Conservation (phyloP, 2,329 filamentous ascomycete genomes). For the Cytospora piceae region DNA sequence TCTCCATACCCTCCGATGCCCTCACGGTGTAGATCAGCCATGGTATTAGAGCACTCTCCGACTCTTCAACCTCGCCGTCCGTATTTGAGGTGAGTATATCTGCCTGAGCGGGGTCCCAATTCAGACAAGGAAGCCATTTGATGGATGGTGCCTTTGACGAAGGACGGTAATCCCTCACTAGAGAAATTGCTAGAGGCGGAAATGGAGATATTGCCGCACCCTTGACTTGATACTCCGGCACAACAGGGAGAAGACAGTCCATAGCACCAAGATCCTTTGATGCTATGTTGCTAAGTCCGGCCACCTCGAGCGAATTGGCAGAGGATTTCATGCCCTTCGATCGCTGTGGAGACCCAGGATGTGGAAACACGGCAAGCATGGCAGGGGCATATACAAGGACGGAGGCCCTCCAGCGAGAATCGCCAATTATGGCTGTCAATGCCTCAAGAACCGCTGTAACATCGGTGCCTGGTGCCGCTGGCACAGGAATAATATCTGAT, state of each 20-base stretch:
- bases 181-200: slow-evolving; percentile 55
- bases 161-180: slow-evolving; percentile 43
- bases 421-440: slow-evolving; percentile 73
- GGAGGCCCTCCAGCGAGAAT: slow-evolving; percentile 78
- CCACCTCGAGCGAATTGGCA: slow-evolving; percentile 58
- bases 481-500: slow-evolving; percentile 60
- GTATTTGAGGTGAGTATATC: slow-evolving; percentile 36
- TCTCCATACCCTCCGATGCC: slow-evolving; percentile 58
- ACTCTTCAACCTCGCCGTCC: slow-evolving; percentile 54
- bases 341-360: slow-evolving; percentile 54
- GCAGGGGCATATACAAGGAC: slow-evolving; percentile 71
- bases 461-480: slow-evolving; percentile 61
- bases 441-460: slow-evolving; percentile 76
- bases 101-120: slow-evolving; percentile 41
- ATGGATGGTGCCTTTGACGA: slow-evolving; percentile 23
- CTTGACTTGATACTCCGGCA: slow-evolving; percentile 48
- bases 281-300: slow-evolving; percentile 52
- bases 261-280: slow-evolving; percentile 57
- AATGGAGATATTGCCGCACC: slow-evolving; percentile 48
- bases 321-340: slow-evolving; percentile 52
- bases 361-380: slow-evolving; percentile 70
- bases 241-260: slow-evolving; percentile 65
- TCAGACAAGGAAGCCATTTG: slow-evolving; percentile 25
- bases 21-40: slow-evolving; percentile 72
- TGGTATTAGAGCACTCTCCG: slow-evolving; percentile 72